Evolutionary conservation across 2,329 filamentous ascomycete genomes (phyloP).

Genomic region (Colletotrichum limetticola): DNA sequence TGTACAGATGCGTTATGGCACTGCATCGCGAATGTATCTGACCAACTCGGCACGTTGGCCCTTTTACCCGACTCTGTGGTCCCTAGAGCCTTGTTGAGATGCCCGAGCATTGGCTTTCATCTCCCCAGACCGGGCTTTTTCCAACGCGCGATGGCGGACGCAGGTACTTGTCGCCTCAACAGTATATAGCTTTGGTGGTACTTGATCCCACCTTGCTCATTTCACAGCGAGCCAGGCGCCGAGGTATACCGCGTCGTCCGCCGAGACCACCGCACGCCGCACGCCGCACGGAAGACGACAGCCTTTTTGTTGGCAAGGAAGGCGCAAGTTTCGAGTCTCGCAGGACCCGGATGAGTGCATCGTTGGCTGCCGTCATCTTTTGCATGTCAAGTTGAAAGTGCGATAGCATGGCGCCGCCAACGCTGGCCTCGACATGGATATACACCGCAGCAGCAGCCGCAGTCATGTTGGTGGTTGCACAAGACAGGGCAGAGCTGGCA

Average conservation of each 20-base stretch:
- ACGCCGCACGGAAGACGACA: neutral
- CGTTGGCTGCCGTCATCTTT: neutral
- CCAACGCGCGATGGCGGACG: neutral
- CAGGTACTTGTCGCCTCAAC: neutral
- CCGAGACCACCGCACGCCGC: neutral
- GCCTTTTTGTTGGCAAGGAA: neutral
- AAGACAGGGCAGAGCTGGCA: constrained; percentile 15
- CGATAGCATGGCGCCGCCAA: neutral
- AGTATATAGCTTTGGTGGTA: neutral
- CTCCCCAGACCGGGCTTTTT: neutral
- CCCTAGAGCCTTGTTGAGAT: neutral
- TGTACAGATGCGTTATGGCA: neutral
- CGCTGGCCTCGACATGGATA: neutral
- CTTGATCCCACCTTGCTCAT: neutral
- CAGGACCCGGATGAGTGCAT: neutral
- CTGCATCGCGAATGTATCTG: neutral
- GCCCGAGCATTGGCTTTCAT: neutral
- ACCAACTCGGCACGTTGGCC: neutral
- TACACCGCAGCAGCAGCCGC: constrained; percentile 6
- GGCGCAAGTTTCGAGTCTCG: neutral
- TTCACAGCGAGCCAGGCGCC: neutral
- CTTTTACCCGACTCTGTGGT: neutral
- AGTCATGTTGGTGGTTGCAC: constrained; percentile 11
- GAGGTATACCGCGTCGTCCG: neutral
- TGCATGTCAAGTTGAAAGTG: neutral